A percentile compares a stretch with the other conserved stretches of the same genome.
Conservation (phyloP, 1,284 basidiomycete genomes). For the Ceratobasidium theobromae region DNA sequence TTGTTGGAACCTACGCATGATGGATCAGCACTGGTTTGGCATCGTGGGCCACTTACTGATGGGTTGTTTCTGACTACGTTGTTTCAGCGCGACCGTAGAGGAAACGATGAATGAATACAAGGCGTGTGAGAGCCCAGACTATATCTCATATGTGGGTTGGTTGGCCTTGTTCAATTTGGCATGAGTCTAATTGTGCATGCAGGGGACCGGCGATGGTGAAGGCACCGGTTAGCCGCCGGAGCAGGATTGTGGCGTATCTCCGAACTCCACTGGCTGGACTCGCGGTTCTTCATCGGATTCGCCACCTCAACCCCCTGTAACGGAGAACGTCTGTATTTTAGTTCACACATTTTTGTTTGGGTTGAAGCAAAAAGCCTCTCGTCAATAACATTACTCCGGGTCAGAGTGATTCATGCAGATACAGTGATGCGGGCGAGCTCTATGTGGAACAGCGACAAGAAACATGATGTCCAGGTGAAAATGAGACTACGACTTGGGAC, state of each 20-base stretch:
- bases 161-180: background rate
- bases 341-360: no score
- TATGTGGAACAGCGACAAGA: background rate
- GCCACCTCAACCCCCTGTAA: background rate
- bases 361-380: background rate
- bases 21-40: background rate
- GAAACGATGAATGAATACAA: conserved; percentile 89
- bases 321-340: no score
- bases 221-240: conserved; percentile 11
- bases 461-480: conserved; percentile 5
- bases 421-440: conserved; percentile 10
- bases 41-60: background rate
- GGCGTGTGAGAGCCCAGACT: conserved; percentile 89
- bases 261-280: background rate
- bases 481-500: conserved; percentile 57
- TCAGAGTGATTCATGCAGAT: conserved; percentile 1
- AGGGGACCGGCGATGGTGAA: conserved; percentile 25
- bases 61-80: background rate
- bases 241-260: conserved; percentile 5
- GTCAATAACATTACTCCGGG: background rate
- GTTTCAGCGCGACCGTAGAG: conserved; percentile 72
- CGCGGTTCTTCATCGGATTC: no score
- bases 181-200: background rate
- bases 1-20: background rate
- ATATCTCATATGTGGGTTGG: conserved; percentile 73